phyloP scores from a whole-genome alignment of 345 rosid genomes.

The Syzygium aqueum region DNA sequence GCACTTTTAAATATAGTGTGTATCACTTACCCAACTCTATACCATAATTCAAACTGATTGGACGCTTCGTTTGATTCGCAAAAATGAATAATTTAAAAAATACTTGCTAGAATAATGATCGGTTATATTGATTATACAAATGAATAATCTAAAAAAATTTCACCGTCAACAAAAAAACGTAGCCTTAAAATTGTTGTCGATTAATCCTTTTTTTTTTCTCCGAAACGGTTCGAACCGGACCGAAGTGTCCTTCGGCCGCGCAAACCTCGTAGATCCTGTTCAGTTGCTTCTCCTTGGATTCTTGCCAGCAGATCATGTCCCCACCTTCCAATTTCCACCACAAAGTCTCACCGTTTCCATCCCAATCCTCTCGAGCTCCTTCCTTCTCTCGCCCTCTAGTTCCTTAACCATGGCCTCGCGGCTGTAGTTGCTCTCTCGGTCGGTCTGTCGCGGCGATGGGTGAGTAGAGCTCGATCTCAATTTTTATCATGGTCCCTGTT shows the following conservation, averaged over 20 bases:
- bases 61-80: no score
- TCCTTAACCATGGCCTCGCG: neutral
- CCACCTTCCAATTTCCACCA: neutral
- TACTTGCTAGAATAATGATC: no score
- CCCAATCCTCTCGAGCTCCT: neutral
- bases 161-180: no score
- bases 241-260: no score
- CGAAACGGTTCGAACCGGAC: neutral
- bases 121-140: no score
- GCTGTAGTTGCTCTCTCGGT: neutral
- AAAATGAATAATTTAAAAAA: no score
- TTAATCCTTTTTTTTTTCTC: no score
- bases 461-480: neutral
- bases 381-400: neutral
- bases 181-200: neutral
- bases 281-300: neutral
- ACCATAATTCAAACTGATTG: no score
- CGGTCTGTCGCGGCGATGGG: neutral
- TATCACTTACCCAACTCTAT: no score
- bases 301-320: neutral
- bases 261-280: neutral
- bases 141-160: no score
- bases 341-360: neutral
- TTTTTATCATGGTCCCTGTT: neutral
- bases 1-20: accelerated